Evolutionary conservation across 208 protist species (phyloP).

Genomic region (Eutreptiella sp.): DNA sequence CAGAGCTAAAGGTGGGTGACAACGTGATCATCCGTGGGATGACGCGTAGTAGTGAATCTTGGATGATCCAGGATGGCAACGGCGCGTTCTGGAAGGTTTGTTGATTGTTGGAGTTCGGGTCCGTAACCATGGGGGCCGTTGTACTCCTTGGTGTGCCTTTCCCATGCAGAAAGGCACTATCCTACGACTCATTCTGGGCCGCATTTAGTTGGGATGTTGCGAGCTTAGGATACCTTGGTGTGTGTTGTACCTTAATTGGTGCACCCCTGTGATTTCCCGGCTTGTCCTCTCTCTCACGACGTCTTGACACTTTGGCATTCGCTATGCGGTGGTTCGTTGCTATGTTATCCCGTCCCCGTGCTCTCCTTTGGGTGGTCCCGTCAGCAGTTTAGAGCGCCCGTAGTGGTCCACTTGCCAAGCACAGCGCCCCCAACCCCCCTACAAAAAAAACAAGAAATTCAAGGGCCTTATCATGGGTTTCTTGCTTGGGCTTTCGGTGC

Average conservation of each 20-base stretch:
- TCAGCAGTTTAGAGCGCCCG: too few species aligned
- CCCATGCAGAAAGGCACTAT: background rate
- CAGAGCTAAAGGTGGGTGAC: conserved; percentile 51
- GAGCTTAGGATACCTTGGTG: too few species aligned
- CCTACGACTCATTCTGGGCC: background rate
- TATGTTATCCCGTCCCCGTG: too few species aligned
- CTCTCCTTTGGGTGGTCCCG: too few species aligned
- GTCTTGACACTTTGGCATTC: too few species aligned
- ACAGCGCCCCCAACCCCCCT: too few species aligned
- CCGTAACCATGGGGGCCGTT: conserved; percentile 3
- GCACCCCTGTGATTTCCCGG: background rate
- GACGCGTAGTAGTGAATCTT: conserved; percentile 48
- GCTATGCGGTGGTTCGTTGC: too few species aligned
- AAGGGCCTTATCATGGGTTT: too few species aligned
- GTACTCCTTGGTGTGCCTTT: conserved; percentile 32
- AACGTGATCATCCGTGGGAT: conserved; percentile 57
- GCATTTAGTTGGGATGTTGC: conserved; percentile 26
- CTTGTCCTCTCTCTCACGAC: too few species aligned
- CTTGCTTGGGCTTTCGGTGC: too few species aligned
- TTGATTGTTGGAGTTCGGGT: conserved; percentile 24
- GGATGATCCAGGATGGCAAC: conserved; percentile 68
- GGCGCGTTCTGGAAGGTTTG: conserved; percentile 53
- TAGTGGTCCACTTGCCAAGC: too few species aligned
- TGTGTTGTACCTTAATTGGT: conserved; percentile 28
- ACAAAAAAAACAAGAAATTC: too few species aligned